A percentile compares a stretch with the other conserved stretches of the same genome.
phyloP scores from a whole-genome alignment of 2,329 filamentous ascomycete species.

The Alternaria gansuensis region DNA sequence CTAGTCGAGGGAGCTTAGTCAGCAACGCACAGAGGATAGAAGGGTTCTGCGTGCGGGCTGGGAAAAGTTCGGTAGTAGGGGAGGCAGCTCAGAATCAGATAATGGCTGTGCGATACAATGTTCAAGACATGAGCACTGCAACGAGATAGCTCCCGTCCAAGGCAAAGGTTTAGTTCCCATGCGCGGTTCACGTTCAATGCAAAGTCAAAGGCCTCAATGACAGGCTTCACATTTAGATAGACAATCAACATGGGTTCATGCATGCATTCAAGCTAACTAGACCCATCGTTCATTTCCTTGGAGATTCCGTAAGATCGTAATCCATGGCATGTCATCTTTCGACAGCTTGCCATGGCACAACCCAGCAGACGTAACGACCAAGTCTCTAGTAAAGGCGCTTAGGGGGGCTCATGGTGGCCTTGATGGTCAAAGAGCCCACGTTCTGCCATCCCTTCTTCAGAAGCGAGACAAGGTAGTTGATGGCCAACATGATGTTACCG shows the following conservation, averaged over 20 bases:
- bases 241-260: slow-evolving; percentile 35
- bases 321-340: slow-evolving; percentile 29
- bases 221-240: not conserved
- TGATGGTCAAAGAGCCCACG: slow-evolving; percentile 99
- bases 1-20: slow-evolving; percentile 8
- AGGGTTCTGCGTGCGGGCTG: not conserved
- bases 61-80: slow-evolving; percentile 14
- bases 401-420: slow-evolving; percentile 99
- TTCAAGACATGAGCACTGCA: not conserved
- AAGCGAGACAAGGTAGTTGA: slow-evolving; percentile 99
- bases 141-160: not conserved
- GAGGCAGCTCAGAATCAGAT: no score
- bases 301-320: slow-evolving; percentile 35
- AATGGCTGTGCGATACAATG: not conserved
- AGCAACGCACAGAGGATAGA: slow-evolving; percentile 7
- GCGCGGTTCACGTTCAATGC: not conserved
- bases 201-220: not conserved
- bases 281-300: slow-evolving; percentile 31
- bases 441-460: slow-evolving; percentile 99
- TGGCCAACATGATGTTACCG: slow-evolving; percentile 99
- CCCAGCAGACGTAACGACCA: slow-evolving; percentile 27
- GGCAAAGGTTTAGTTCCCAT: not conserved
- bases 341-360: slow-evolving; percentile 26
- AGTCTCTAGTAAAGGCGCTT: slow-evolving; percentile 89
- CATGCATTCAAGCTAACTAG: slow-evolving; percentile 48